phyloP scores from a whole-genome alignment of 1,284 basidiomycete genomes.

The Cutaneotrichosporon cutaneum region DNA sequence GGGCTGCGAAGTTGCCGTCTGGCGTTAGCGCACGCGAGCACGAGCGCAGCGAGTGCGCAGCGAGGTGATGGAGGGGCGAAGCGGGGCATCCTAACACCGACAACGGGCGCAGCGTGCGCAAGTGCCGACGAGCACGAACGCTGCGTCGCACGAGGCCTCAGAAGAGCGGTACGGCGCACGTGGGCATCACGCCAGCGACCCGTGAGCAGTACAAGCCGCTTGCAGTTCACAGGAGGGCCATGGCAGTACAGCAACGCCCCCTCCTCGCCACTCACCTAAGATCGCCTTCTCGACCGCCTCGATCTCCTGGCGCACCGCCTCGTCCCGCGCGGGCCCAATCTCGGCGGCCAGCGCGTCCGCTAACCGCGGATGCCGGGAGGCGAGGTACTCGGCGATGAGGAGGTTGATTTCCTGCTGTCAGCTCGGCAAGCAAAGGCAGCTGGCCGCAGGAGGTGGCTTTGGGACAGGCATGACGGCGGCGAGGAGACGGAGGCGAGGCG shows the following conservation, averaged over 20 bases:
- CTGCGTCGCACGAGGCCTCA: too few species aligned
- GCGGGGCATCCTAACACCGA: too few species aligned
- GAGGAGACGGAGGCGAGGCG: too few species aligned
- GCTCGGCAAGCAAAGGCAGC: too few species aligned
- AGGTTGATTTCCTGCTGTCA: slow-evolving; percentile 45
- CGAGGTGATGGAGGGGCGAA: neutral
- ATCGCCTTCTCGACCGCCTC: slow-evolving; percentile 53
- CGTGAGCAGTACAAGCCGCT: too few species aligned
- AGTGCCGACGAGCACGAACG: too few species aligned
- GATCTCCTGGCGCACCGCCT: slow-evolving; percentile 35
- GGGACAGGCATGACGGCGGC: too few species aligned
- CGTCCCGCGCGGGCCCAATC: slow-evolving; percentile 44
- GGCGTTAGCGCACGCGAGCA: neutral
- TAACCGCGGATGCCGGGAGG: slow-evolving; percentile 49
- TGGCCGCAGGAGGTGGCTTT: neutral
- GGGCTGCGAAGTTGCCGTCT: slow-evolving; percentile 56
- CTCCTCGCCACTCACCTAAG: slow-evolving; percentile 34
- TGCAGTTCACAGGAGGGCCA: too few species aligned
- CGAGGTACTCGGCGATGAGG: slow-evolving; percentile 54
- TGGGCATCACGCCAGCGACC: too few species aligned
- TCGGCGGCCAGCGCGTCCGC: slow-evolving; percentile 52
- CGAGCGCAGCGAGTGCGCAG: neutral
- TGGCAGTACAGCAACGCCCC: neutral
- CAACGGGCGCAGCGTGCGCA: too few species aligned
- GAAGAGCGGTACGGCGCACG: too few species aligned